Evolutionary conservation across 2,329 filamentous ascomycete genomes (phyloP).

Genomic region (Ophiocordyceps unilateralis): DNA sequence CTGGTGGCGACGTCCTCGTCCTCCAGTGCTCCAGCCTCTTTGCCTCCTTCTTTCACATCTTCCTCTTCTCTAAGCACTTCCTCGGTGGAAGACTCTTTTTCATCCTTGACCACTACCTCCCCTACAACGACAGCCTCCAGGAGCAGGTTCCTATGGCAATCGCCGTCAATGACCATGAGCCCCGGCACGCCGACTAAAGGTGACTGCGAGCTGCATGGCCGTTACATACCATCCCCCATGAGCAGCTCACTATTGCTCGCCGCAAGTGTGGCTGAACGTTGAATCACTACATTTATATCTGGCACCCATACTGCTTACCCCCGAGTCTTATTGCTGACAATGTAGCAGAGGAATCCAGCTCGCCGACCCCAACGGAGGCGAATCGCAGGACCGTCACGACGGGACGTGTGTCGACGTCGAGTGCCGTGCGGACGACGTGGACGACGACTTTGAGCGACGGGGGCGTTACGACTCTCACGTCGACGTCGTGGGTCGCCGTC

Average conservation of each 20-base stretch:
- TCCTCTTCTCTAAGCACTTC: slow-evolving; percentile 11
- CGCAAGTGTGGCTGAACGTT: neutral
- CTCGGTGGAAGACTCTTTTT: slow-evolving; percentile 6
- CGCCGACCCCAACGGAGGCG: slow-evolving; percentile 7
- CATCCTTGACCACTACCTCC: slow-evolving; percentile 4
- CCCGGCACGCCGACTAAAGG: neutral
- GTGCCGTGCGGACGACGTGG: slow-evolving; percentile 18
- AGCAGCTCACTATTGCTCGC: neutral
- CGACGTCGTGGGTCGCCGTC: slow-evolving; percentile 30
- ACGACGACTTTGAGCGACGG: slow-evolving; percentile 30
- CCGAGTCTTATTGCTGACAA: slow-evolving; percentile 5
- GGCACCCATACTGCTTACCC: too few species aligned
- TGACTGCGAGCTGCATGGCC: neutral
- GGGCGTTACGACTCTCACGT: slow-evolving; percentile 25
- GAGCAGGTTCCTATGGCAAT: slow-evolving; percentile 4
- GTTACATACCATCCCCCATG: neutral
- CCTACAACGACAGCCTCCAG: slow-evolving; percentile 3
- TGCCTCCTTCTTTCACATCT: slow-evolving; percentile 10
- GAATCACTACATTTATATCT: neutral
- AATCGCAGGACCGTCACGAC: slow-evolving; percentile 15
- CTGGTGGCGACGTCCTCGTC: slow-evolving; percentile 14
- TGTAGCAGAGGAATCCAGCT: neutral
- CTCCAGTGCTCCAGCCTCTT: slow-evolving; percentile 8
- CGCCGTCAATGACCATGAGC: slow-evolving; percentile 2
- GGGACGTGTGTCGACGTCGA: slow-evolving; percentile 17